These are phyloP conservation scores for Amniculicola lignicola DNA, from an alignment of 495 filamentous ascomycete species.

Conservation along the genomic window DNA sequence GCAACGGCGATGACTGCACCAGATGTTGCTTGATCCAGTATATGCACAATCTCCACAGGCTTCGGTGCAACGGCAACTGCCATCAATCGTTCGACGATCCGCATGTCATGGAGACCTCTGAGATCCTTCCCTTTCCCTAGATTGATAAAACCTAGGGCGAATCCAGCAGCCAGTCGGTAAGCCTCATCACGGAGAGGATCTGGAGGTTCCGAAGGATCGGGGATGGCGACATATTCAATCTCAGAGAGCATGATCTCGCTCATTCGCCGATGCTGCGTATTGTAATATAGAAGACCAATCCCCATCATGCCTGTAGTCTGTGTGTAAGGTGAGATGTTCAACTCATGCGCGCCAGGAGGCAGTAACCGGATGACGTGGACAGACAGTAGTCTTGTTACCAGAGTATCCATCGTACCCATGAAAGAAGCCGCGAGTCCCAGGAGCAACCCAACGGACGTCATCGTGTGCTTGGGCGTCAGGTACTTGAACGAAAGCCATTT, in stretches of 20 bases:
- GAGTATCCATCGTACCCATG: slow-evolving; percentile 91
- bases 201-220: slow-evolving; percentile 60
- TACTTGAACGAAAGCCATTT: slow-evolving; percentile 99
- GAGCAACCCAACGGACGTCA: slow-evolving; percentile 95
- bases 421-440: slow-evolving; percentile 90
- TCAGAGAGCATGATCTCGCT: slow-evolving; percentile 98
- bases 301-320: slow-evolving; percentile 98
- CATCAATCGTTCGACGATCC: slow-evolving; percentile 80
- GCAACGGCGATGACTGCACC: slow-evolving; percentile 84
- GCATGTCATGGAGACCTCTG: slow-evolving; percentile 89
- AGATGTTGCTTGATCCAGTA: slow-evolving; percentile 87
- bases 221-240: slow-evolving; percentile 77
- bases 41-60: slow-evolving; percentile 81
- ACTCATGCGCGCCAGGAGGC: slow-evolving; percentile 82
- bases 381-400: slow-evolving; percentile 89
- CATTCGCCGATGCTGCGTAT: slow-evolving; percentile 96
- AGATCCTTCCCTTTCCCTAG: slow-evolving; percentile 85
- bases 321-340: slow-evolving; percentile 89
- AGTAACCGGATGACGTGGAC: slow-evolving; percentile 97
- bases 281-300: slow-evolving; percentile 89
- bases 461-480: slow-evolving; percentile 93
- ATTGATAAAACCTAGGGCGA: slow-evolving; percentile 92
- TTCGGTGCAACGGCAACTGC: slow-evolving; percentile 80
- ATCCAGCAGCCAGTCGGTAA: slow-evolving; percentile 89
- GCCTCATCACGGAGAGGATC: slow-evolving; percentile 86